Evolutionary conservation across 2,329 filamentous ascomycete species (phyloP).

Genomic region (Furcasterigmium sp.): DNA sequence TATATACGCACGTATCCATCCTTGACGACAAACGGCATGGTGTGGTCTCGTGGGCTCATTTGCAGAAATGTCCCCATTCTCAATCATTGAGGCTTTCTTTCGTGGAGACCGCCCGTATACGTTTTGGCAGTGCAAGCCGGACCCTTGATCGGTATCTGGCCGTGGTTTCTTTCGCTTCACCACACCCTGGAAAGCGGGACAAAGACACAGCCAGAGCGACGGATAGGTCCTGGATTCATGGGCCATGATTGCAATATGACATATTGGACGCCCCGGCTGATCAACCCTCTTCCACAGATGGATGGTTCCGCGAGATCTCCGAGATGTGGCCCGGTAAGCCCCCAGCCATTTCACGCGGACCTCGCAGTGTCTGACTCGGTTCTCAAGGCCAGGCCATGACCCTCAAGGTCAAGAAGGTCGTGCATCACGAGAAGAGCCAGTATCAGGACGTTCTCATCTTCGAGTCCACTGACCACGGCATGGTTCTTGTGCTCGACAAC

Average conservation of each 20-base stretch:
- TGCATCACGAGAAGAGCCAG: slow-evolving; percentile 98
- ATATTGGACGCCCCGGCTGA: no score
- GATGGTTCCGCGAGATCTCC: slow-evolving; percentile 99
- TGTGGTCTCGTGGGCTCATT: no score
- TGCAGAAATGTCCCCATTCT: no score
- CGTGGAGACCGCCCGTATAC: no score
- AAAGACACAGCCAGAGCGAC: not conserved
- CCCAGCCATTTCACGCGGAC: not conserved
- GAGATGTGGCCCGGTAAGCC: slow-evolving; percentile 83
- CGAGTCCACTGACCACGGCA: slow-evolving; percentile 95
- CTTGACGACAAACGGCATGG: no score
- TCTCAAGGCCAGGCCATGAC: slow-evolving; percentile 87
- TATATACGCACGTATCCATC: no score
- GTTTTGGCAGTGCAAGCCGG: no score
- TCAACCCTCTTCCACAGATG: slow-evolving; percentile 58
- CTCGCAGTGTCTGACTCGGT: not conserved
- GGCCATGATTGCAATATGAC: no score
- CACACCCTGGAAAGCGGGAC: not conserved
- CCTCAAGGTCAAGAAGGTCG: slow-evolving; percentile 92
- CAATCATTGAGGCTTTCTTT: no score
- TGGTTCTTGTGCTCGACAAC: slow-evolving; percentile 94
- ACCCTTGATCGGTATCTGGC: no score
- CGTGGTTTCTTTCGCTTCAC: no score
- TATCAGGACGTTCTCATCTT: slow-evolving; percentile 99
- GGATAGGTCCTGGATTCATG: no score